A percentile compares a stretch with the other conserved stretches of the same genome.
Conservation (phyloP, 192 early-diverging fungal genomes). For the Umbelopsis ramanniana region DNA sequence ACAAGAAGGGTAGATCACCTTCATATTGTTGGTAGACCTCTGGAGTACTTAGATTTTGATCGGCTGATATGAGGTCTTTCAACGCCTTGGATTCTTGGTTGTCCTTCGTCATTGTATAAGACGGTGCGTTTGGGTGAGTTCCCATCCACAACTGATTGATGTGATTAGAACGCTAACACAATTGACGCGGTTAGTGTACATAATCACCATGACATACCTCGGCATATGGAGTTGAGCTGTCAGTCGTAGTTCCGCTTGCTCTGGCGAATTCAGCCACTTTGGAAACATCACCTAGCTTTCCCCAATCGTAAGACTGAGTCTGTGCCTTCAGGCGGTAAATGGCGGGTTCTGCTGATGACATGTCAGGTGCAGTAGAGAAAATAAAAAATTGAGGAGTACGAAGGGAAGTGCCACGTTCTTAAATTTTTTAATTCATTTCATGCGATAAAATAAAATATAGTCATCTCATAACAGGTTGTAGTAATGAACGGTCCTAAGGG, state of each 20-base stretch:
- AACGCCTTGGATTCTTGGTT: slow-evolving; percentile 53
- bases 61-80: slow-evolving; percentile 59
- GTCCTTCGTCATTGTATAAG: slow-evolving; percentile 49
- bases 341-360: slow-evolving; percentile 31
- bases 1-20: slow-evolving; percentile 92
- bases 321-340: slow-evolving; percentile 69
- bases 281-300: slow-evolving; percentile 78
- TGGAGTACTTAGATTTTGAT: slow-evolving; percentile 58
- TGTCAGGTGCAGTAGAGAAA: neutral
- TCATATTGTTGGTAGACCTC: slow-evolving; percentile 64
- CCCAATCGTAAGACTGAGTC: slow-evolving; percentile 97
- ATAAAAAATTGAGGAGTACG: neutral
- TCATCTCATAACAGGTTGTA: too few species aligned
- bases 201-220: slow-evolving; percentile 59
- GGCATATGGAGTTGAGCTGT: slow-evolving; percentile 79
- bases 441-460: too few species aligned
- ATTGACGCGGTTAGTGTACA: neutral
- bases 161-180: neutral
- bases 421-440: too few species aligned
- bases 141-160: slow-evolving; percentile 91
- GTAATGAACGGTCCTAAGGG: too few species aligned
- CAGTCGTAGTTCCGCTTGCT: slow-evolving; percentile 56
- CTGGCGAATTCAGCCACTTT: slow-evolving; percentile 87
- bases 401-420: neutral
- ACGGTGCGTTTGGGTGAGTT: slow-evolving; percentile 93